These are phyloP conservation scores for Didymella glomerata DNA, from an alignment of 2,329 filamentous ascomycete species.

Conservation along the genomic window DNA sequence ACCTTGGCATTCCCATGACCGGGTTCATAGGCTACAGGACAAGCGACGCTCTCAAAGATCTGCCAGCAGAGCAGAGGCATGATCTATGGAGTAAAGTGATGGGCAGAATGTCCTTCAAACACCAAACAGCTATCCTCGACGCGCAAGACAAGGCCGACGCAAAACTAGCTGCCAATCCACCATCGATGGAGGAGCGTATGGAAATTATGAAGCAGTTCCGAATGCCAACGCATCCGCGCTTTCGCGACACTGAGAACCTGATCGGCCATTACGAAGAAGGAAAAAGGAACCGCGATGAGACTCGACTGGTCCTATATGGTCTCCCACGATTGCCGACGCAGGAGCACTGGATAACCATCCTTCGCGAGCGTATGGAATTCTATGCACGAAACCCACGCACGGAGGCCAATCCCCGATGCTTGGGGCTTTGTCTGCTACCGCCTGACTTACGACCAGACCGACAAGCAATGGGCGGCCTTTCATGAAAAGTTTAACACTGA, in stretches of 20 bases:
- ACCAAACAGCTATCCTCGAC: conserved; percentile 12
- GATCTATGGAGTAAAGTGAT: background rate
- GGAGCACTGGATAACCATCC: conserved; percentile 32
- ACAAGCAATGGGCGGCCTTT: conserved; percentile 30
- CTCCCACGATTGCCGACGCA: conserved; percentile 13
- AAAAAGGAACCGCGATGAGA: conserved; percentile 21
- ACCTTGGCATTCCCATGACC: conserved; percentile 26
- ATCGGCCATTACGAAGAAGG: conserved; percentile 28
- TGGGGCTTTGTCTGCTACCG: conserved; percentile 36
- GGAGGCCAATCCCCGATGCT: conserved; percentile 5
- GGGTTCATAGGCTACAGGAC: conserved; percentile 27
- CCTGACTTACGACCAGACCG: conserved; percentile 28
- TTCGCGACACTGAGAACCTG: conserved; percentile 23
- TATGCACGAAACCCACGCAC: conserved; percentile 19
- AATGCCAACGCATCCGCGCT: conserved; percentile 20
- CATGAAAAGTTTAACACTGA: conserved; percentile 24
- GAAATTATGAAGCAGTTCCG: conserved; percentile 1
- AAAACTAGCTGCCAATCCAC: background rate
- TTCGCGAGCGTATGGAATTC: conserved; percentile 26
- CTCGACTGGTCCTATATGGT: conserved; percentile 22
- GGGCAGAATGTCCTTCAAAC: conserved; percentile 19
- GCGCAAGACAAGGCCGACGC: conserved; percentile 13
- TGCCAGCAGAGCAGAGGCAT: background rate
- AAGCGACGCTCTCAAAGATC: conserved; percentile 1
- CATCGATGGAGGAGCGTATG: background rate